Evolutionary conservation across 1,284 basidiomycete genomes (phyloP).

Genomic region (Moesziomyces sp.): DNA sequence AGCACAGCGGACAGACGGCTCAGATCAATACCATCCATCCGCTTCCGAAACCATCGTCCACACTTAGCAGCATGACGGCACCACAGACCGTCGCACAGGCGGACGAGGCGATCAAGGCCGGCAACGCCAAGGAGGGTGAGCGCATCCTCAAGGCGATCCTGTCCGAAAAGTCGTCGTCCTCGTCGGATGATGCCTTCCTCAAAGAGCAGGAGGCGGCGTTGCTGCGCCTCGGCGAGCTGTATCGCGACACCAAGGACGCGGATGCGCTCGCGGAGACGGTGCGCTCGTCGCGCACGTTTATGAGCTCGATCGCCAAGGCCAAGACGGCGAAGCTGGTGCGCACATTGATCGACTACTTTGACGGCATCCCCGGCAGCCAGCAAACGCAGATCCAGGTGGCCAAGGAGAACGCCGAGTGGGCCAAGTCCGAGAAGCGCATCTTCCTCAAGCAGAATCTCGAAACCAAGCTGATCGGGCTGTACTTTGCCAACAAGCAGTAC

Average conservation of each 20-base stretch:
- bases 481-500: conserved; percentile 82
- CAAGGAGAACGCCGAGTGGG: conserved; percentile 92
- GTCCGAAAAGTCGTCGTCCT: conserved; percentile 27
- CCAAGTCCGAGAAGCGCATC: conserved; percentile 88
- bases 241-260: conserved; percentile 86
- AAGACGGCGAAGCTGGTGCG: conserved; percentile 93
- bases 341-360: conserved; percentile 90
- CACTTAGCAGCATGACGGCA: conserved; percentile 21
- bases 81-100: conserved; percentile 59
- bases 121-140: conserved; percentile 53
- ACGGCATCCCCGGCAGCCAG: conserved; percentile 78
- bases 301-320: conserved; percentile 94
- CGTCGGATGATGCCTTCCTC: conserved; percentile 74
- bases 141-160: conserved; percentile 62
- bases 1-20: neutral
- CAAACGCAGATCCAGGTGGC: conserved; percentile 86
- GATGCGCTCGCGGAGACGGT: conserved; percentile 87
- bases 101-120: conserved; percentile 56
- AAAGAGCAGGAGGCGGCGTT: conserved; percentile 87
- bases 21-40: neutral
- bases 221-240: conserved; percentile 85
- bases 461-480: conserved; percentile 84
- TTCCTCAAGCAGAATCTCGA: conserved; percentile 95
- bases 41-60: neutral
- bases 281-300: conserved; percentile 85